Evolutionary conservation across 805 yeast genomes (phyloP).

Genomic region (Ogataea methylovora): DNA sequence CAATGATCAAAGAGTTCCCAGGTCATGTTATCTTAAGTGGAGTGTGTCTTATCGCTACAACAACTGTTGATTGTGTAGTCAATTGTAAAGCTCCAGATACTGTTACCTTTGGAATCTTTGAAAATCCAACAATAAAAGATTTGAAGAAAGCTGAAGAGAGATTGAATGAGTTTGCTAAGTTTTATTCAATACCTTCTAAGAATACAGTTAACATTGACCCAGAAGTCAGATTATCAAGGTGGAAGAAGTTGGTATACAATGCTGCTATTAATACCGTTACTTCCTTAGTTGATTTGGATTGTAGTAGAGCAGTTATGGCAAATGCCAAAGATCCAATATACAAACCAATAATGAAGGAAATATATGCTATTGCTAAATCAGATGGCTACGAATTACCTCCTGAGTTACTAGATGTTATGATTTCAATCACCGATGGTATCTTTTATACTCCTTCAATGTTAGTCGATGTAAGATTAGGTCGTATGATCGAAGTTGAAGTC

Average conservation of each 20-base stretch:
- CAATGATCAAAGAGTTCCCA: slow-evolving; percentile 26
- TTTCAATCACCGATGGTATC: slow-evolving; percentile 28
- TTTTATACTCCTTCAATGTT: slow-evolving; percentile 38
- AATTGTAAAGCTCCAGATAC: slow-evolving; percentile 25
- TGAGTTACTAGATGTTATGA: slow-evolving; percentile 24
- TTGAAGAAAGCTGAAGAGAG: slow-evolving; percentile 11
- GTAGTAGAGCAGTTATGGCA: slow-evolving; percentile 22
- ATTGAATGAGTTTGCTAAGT: slow-evolving; percentile 18
- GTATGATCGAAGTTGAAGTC: slow-evolving; percentile 33
- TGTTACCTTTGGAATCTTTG: slow-evolving; percentile 25
- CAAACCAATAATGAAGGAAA: slow-evolving; percentile 36
- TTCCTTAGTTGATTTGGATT: slow-evolving; percentile 28
- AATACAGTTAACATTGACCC: slow-evolving; percentile 20
- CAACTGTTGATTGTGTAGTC: slow-evolving; percentile 18
- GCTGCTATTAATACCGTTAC: slow-evolving; percentile 36
- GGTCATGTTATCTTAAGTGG: slow-evolving; percentile 27
- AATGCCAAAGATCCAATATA: slow-evolving; percentile 17
- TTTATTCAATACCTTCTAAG: too few species aligned
- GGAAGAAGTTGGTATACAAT: slow-evolving; percentile 38
- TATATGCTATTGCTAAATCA: slow-evolving; percentile 34
- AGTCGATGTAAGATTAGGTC: slow-evolving; percentile 30
- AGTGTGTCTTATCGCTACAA: slow-evolving; percentile 27
- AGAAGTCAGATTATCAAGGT: slow-evolving; percentile 28
- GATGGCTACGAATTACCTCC: slow-evolving; percentile 34
- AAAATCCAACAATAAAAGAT: slow-evolving; percentile 18